Evolutionary conservation across 371 early-diverging fungal genomes (phyloP).

Genomic region (Apophysomyces trapeziformis): DNA sequence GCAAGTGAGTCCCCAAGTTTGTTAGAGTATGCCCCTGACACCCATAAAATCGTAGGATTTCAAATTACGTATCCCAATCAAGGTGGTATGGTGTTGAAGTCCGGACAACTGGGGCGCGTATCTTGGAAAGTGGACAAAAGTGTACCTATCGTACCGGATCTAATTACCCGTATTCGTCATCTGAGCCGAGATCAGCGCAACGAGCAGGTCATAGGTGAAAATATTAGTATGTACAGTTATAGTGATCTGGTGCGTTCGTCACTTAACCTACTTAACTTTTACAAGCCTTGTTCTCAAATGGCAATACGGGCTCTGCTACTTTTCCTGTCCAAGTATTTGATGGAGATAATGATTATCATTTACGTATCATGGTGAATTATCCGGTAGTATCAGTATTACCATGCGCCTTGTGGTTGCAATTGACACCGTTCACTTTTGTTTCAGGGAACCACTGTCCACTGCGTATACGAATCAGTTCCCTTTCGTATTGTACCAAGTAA

Average conservation of each 20-base stretch:
- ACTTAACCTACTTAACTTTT: neutral
- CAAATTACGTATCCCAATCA: constrained; percentile 31
- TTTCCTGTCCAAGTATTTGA: constrained; percentile 29
- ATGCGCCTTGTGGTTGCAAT: neutral
- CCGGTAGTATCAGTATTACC: constrained; percentile 4
- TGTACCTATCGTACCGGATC: constrained; percentile 23
- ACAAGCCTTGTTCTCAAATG: constrained; percentile 22
- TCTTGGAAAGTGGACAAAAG: constrained; percentile 35
- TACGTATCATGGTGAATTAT: constrained; percentile 46
- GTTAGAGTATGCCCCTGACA: too few species aligned
- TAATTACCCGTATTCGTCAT: constrained; percentile 42
- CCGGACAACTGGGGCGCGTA: constrained; percentile 25
- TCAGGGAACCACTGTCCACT: constrained; percentile 28
- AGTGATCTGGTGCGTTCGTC: neutral
- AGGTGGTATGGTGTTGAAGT: constrained; percentile 31
- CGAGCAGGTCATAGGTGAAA: constrained; percentile 37
- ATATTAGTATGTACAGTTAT: constrained; percentile 27
- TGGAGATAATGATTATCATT: constrained; percentile 35
- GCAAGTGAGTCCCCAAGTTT: neutral
- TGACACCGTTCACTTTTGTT: neutral
- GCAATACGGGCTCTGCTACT: constrained; percentile 23
- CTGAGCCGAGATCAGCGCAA: constrained; percentile 41
- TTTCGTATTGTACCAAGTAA: constrained; percentile 23
- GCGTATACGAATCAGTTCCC: constrained; percentile 40
- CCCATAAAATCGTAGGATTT: constrained; percentile 15